phyloP scores from a whole-genome alignment of 2,329 filamentous ascomycete genomes.

The Catunica adiposa region DNA sequence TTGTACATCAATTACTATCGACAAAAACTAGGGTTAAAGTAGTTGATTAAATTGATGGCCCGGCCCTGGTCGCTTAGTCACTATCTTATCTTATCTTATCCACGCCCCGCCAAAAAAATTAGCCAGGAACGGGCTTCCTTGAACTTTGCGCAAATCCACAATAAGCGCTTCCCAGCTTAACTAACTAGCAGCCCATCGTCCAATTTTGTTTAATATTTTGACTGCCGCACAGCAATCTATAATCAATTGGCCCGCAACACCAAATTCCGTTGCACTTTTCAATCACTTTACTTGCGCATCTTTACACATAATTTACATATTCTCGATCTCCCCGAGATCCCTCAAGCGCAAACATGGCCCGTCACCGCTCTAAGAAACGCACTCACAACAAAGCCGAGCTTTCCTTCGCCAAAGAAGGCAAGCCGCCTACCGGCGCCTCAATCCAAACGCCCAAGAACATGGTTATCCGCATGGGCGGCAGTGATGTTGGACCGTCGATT shows the following conservation, averaged over 20 bases:
- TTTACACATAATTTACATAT: background rate
- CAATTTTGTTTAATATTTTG: background rate
- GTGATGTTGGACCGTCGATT: conserved; percentile 80
- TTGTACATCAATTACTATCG: no score
- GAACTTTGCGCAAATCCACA: background rate
- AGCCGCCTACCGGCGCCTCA: conserved; percentile 43
- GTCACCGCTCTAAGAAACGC: conserved; percentile 69
- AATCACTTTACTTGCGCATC: background rate
- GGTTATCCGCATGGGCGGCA: conserved; percentile 93
- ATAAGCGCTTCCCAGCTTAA: conserved; percentile 1
- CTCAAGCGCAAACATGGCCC: conserved; percentile 45
- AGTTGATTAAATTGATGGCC: no score
- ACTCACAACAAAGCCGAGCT: conserved; percentile 59
- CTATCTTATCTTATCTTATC: conserved; percentile 14
- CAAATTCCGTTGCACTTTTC: no score
- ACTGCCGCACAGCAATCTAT: background rate
- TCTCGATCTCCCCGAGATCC: background rate
- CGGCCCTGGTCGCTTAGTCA: background rate
- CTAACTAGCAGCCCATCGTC: background rate
- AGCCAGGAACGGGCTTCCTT: conserved; percentile 3
- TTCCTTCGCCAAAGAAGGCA: conserved; percentile 34
- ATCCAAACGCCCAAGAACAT: conserved; percentile 76
- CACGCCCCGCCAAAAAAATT: conserved; percentile 13
- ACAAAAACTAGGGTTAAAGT: no score
- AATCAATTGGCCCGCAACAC: background rate